phyloP scores from a whole-genome alignment of 1,284 basidiomycete species.

The Ustilago cynodontis region DNA sequence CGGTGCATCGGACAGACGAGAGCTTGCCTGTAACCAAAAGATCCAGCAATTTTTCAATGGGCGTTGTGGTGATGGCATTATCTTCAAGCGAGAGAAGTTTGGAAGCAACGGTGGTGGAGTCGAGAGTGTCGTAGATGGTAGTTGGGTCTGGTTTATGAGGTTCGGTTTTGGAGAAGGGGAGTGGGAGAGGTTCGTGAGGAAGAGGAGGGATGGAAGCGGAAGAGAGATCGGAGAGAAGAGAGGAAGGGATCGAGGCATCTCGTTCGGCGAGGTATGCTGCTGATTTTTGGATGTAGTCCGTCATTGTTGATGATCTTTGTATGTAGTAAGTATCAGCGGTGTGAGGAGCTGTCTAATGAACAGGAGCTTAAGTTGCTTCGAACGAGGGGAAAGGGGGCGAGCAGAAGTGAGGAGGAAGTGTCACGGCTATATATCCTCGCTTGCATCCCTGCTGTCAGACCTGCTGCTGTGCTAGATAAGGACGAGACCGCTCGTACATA shows the following conservation, averaged over 20 bases:
- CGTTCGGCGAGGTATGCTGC: constrained; percentile 27
- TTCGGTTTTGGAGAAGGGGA: constrained; percentile 24
- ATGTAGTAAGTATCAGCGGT: neutral
- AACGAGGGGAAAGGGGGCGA: no score
- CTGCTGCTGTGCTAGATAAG: no score
- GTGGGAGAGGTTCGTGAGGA: constrained; percentile 37
- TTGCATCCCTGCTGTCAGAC: no score
- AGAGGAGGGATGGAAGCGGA: constrained; percentile 21
- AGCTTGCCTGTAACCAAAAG: constrained; percentile 36
- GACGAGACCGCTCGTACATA: neutral
- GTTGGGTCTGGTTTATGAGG: constrained; percentile 38
- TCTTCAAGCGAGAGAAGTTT: constrained; percentile 42
- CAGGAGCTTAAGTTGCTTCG: no score
- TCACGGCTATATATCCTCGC: constrained; percentile 15
- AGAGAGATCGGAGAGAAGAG: constrained; percentile 29
- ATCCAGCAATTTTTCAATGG: constrained; percentile 31
- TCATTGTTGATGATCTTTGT: constrained; percentile 16
- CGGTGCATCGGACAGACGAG: constrained; percentile 31
- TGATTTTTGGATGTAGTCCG: constrained; percentile 35
- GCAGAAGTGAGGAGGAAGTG: neutral
- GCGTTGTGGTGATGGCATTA: constrained; percentile 42
- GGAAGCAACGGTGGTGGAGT: constrained; percentile 22
- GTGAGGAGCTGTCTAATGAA: no score
- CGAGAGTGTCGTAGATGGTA: constrained; percentile 37
- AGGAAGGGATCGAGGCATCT: constrained; percentile 36